Evolutionary conservation across 2,329 filamentous ascomycete species (phyloP).

Genomic region (Talaromyces sp.): DNA sequence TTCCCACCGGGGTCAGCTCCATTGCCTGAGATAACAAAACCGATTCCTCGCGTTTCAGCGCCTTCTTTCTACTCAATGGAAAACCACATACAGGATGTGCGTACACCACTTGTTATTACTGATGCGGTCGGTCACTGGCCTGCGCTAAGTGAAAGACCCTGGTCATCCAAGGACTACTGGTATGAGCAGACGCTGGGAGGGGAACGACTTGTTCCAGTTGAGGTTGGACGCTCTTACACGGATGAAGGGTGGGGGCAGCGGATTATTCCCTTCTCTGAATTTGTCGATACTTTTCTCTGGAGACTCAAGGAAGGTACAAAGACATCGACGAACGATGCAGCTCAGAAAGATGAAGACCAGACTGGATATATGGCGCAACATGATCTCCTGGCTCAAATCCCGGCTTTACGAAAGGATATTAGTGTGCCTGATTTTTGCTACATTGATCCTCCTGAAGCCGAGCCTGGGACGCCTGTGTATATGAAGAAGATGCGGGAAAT

Average conservation of each 20-base stretch:
- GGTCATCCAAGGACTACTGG: slow-evolving; percentile 73
- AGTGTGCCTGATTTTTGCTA: slow-evolving; percentile 81
- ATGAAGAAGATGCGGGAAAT: slow-evolving; percentile 34
- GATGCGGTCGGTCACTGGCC: slow-evolving; percentile 70
- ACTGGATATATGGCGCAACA: slow-evolving; percentile 89
- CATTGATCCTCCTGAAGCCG: slow-evolving; percentile 58
- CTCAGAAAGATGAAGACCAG: slow-evolving; percentile 23
- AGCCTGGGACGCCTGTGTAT: slow-evolving; percentile 48
- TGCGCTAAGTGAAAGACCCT: slow-evolving; percentile 64
- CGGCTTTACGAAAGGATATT: slow-evolving; percentile 71
- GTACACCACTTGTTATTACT: slow-evolving; percentile 66
- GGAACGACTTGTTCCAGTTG: slow-evolving; percentile 76
- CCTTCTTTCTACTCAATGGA: slow-evolving; percentile 62
- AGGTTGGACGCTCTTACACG: slow-evolving; percentile 83
- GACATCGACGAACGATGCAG: background rate
- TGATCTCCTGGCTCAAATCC: slow-evolving; percentile 79
- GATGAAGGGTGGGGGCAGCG: slow-evolving; percentile 80
- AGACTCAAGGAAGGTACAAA: slow-evolving; percentile 18
- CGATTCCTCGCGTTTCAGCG: slow-evolving; percentile 40
- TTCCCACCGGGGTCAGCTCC: slow-evolving; percentile 35
- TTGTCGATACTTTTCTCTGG: slow-evolving; percentile 62
- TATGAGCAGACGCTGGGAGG: slow-evolving; percentile 71
- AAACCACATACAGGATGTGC: slow-evolving; percentile 50
- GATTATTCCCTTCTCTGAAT: slow-evolving; percentile 70
- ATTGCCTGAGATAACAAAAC: slow-evolving; percentile 32